Conservation (phyloP, 2,329 filamentous ascomycete genomes). For the Gliomastix tumulicola region DNA sequence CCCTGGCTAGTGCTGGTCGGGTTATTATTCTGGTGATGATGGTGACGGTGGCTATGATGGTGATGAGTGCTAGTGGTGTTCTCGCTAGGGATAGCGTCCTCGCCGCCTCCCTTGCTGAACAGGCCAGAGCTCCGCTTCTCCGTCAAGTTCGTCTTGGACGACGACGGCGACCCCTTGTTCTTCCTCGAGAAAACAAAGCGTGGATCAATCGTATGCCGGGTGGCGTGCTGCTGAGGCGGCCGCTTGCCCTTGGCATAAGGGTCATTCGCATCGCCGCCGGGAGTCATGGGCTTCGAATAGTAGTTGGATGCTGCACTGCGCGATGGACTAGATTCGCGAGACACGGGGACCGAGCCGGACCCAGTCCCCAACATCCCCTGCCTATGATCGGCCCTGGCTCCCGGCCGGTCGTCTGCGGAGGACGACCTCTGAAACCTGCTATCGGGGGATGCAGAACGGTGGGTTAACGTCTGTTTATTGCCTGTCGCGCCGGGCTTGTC, state of each 20-base stretch:
- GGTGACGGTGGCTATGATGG: slow-evolving; percentile 9
- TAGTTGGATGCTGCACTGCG: slow-evolving; percentile 54
- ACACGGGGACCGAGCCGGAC: slow-evolving; percentile 46
- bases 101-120: slow-evolving; percentile 22
- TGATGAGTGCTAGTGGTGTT: slow-evolving; percentile 15
- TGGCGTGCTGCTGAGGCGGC: slow-evolving; percentile 60
- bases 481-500: slow-evolving; percentile 37
- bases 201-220: slow-evolving; percentile 60
- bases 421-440: slow-evolving; percentile 21
- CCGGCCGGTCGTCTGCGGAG: slow-evolving; percentile 27
- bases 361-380: slow-evolving; percentile 47
- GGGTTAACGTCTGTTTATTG: slow-evolving; percentile 28
- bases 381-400: slow-evolving; percentile 34
- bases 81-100: slow-evolving; percentile 13
- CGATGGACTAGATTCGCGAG: slow-evolving; percentile 58
- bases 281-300: slow-evolving; percentile 71
- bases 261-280: slow-evolving; percentile 72
- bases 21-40: not conserved
- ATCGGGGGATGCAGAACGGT: slow-evolving; percentile 35
- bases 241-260: slow-evolving; percentile 81
- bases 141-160: slow-evolving; percentile 43
- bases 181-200: slow-evolving; percentile 78
- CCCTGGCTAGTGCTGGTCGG: no score
- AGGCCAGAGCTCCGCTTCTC: slow-evolving; percentile 47
- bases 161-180: slow-evolving; percentile 57